Conservation (phyloP, 2,329 filamentous ascomycete species). For the Ceratocystis harringtonii region DNA sequence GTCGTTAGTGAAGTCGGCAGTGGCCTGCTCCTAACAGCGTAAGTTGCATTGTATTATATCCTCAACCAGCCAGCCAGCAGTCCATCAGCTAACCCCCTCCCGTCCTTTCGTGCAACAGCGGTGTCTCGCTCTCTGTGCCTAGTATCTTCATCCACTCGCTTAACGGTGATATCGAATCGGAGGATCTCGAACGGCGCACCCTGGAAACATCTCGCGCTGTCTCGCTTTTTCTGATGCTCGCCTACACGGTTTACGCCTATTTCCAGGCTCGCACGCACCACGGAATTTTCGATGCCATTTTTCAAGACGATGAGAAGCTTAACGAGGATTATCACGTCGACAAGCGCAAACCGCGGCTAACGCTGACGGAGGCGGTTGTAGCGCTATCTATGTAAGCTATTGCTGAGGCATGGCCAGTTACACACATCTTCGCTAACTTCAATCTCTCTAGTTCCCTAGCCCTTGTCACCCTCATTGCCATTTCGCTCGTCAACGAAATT, state of each 20-base stretch:
- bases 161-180: constrained; percentile 20
- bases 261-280: constrained; percentile 70
- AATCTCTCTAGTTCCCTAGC: constrained; percentile 39
- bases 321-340: constrained; percentile 51
- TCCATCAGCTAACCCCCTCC: not conserved
- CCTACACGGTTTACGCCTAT: constrained; percentile 51
- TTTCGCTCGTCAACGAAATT: constrained; percentile 61
- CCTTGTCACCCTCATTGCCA: constrained; percentile 58
- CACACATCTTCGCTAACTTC: not conserved
- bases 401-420: not conserved
- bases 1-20: constrained; percentile 66
- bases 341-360: constrained; percentile 49
- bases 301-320: constrained; percentile 53
- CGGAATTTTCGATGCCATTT: constrained; percentile 58
- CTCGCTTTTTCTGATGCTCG: constrained; percentile 53
- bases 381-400: constrained; percentile 32
- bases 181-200: constrained; percentile 36
- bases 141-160: constrained; percentile 42
- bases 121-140: constrained; percentile 30
- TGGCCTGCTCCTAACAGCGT: constrained; percentile 62
- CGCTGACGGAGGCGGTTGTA: constrained; percentile 55
- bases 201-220: constrained; percentile 56
- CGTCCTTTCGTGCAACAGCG: constrained; percentile 20
- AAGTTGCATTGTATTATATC: constrained; percentile 28
- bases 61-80: not conserved